Percentiles rank a stretch among this genome's conserved stretches.
Conservation (phyloP, 176 grass and related monocot species). For the Thinopyrum elongatum region DNA sequence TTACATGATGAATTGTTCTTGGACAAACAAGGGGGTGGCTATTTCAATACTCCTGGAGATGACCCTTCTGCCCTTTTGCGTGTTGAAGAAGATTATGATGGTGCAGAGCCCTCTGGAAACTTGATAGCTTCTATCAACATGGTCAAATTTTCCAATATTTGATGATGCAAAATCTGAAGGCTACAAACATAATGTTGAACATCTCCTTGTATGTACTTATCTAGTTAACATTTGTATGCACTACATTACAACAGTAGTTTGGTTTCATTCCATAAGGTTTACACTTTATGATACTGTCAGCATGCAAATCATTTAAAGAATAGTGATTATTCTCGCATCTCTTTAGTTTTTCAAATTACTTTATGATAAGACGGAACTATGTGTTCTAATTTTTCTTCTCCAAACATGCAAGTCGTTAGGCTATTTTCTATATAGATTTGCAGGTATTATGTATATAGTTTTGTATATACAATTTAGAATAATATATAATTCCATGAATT, state of each 20-base stretch:
- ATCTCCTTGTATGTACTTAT: slow-evolving; percentile 75
- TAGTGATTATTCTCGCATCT: too few relatives aligned
- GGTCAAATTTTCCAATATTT: slow-evolving; percentile 77
- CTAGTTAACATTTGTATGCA: neutral
- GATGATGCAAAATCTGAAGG: slow-evolving; percentile 48
- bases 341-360: too few relatives aligned
- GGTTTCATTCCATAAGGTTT: neutral
- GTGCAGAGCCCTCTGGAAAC: slow-evolving; percentile 93
- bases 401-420: too few relatives aligned
- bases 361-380: too few relatives aligned
- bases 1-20: slow-evolving; percentile 77
- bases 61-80: slow-evolving; percentile 83
- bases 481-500: too few relatives aligned
- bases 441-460: too few relatives aligned
- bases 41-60: slow-evolving; percentile 93
- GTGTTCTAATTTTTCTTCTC: too few relatives aligned
- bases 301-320: too few relatives aligned
- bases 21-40: slow-evolving; percentile 76
- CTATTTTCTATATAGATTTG: too few relatives aligned
- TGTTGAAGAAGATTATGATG: slow-evolving; percentile 96
- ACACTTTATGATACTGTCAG: too few relatives aligned
- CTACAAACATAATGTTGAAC: slow-evolving; percentile 63
- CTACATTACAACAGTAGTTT: neutral
- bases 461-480: too few relatives aligned
- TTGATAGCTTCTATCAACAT: slow-evolving; percentile 81